Conservation (phyloP, 345 rosid species). For the Populus deltoides region DNA sequence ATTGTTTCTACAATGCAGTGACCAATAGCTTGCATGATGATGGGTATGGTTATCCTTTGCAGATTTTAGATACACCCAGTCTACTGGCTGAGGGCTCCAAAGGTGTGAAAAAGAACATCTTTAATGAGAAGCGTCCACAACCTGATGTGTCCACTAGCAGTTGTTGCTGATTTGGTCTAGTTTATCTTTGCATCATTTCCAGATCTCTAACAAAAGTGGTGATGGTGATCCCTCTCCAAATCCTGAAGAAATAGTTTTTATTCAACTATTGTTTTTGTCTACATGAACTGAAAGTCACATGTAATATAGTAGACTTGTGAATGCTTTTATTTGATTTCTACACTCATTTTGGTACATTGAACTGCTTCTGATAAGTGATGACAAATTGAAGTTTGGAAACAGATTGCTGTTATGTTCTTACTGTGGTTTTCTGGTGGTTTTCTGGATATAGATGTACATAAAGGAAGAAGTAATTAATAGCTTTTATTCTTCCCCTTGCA, state of each 20-base stretch:
- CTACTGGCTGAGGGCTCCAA: slow-evolving; percentile 70
- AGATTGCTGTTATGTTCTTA: neutral
- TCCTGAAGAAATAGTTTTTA: neutral
- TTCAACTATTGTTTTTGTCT: neutral
- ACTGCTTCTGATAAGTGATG: neutral
- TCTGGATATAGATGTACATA: neutral
- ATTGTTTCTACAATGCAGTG: neutral
- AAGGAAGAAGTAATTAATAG: neutral
- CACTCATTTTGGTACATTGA: neutral
- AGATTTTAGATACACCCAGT: slow-evolving; percentile 92
- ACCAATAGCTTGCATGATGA: neutral
- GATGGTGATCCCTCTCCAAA: neutral
- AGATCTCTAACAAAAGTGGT: slow-evolving; percentile 2
- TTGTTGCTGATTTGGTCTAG: slow-evolving; percentile 48
- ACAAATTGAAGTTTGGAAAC: neutral
- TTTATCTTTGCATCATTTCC: neutral
- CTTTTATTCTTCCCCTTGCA: neutral
- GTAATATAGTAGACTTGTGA: slow-evolving; percentile 2
- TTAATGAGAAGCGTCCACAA: slow-evolving; percentile 64
- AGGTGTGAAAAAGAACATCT: slow-evolving; percentile 78
- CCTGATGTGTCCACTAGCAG: slow-evolving; percentile 41
- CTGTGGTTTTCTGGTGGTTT: neutral
- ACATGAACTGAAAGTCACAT: neutral
- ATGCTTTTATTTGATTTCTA: neutral
- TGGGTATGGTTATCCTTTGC: slow-evolving; percentile 12